Base-by-base conservation (phyloP, 352 stramenopile genomes). In the Phytophthora lateralis region DNA sequence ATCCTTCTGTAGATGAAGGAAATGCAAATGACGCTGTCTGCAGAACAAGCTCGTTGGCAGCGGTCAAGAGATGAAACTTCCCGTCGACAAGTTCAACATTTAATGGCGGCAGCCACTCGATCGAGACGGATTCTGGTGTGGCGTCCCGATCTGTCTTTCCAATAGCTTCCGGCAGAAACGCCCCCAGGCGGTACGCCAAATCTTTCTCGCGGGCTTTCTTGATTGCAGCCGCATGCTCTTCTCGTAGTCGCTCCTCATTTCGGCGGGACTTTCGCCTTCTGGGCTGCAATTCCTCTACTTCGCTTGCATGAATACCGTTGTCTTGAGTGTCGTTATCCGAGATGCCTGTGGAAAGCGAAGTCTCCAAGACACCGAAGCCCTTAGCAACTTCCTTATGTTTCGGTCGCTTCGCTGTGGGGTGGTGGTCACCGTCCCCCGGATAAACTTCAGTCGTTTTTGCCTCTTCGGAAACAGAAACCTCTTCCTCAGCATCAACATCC, bases 171-270 rank as follows among this genome's bases (percentile, higher is more conserved):
- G 76, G 72, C 14, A 88, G 41, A 49, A 88, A 90, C 15, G 65
- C 58, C 34, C 75, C 58, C 4, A 91, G 59, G 0, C 71, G 72
- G 21, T 86, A 91, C 20, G 61, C 66, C 38, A 92, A 53, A 44
- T 91, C 71, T 34, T 89, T 85, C 49, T 91, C 81, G 7, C 70
- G 63, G 4, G 79, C 80, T 45, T 69, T 61, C 47, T 89, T 92
- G 2, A 83, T 68, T 24, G 83, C 83, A 3, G 80, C 73, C 37
- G 77, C 81, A 53, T 91, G 80, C 30, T 92, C 83, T 61, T 91
- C 79, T 20, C 81, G 76, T 34, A 90, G 49, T 45, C 78, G 71
- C 50, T 91, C 76, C 59, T 90, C 76, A 30, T 92, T 69, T 15
- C 83, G 78, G 6, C 80, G 76, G 2, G 83, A 90, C 48, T 90